These are phyloP conservation scores for Nemophila menziesii DNA, from an alignment of 257 asterid genomes.

Conservation along the genomic window DNA sequence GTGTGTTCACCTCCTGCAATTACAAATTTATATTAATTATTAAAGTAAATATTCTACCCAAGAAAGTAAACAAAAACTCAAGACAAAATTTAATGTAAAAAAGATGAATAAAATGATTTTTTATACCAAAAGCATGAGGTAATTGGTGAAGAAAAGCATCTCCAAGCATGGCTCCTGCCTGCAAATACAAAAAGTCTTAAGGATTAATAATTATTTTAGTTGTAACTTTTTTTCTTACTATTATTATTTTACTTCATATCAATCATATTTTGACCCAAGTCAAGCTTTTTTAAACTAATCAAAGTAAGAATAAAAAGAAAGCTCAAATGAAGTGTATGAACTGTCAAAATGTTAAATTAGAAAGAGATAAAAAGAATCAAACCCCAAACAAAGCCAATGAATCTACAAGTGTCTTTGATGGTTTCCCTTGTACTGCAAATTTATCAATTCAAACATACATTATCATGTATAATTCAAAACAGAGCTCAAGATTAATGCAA, in stretches of 20 bases:
- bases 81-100: no score
- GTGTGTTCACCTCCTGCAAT: slow-evolving; percentile 75
- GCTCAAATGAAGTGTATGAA: neutral
- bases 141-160: slow-evolving; percentile 99
- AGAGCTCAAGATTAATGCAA: neutral
- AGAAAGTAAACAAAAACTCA: neutral
- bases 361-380: slow-evolving; percentile 12
- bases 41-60: neutral
- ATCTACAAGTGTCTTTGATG: slow-evolving; percentile 77
- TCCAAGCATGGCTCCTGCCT: slow-evolving; percentile 99
- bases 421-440: slow-evolving; percentile 83
- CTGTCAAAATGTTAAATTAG: slow-evolving; percentile 5
- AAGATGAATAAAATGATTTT: no score
- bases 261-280: neutral
- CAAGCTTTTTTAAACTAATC: neutral
- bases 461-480: neutral
- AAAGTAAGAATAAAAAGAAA: neutral
- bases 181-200: slow-evolving; percentile 12
- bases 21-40: neutral
- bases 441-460: slow-evolving; percentile 9
- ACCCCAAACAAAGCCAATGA: slow-evolving; percentile 96
- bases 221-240: neutral
- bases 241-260: neutral
- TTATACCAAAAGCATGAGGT: slow-evolving; percentile 98
- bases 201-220: neutral